phyloP scores from a whole-genome alignment of 75 land plant genomes.

The Cryptomeria japonica region DNA sequence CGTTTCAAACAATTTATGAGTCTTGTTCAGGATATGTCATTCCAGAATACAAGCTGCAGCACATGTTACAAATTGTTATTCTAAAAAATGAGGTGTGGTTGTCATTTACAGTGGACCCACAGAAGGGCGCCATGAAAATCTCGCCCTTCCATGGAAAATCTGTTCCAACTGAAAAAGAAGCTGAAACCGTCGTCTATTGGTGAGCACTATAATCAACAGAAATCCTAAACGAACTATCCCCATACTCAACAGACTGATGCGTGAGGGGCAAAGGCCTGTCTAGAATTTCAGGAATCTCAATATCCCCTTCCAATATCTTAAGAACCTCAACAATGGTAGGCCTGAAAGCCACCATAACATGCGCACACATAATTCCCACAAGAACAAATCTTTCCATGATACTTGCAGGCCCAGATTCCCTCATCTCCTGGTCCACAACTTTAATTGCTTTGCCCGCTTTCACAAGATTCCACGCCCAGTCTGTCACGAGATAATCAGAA shows the following conservation, averaged over 20 bases:
- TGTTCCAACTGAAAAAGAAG: too few relatives aligned
- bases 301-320: slow-evolving; percentile 35
- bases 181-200: too few relatives aligned
- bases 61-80: too few relatives aligned
- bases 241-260: neutral
- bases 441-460: slow-evolving; percentile 23
- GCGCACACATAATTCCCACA: slow-evolving; percentile 43
- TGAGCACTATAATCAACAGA: neutral
- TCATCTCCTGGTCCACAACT: slow-evolving; percentile 17
- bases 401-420: slow-evolving; percentile 17
- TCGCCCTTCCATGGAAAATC: too few relatives aligned
- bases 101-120: too few relatives aligned
- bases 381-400: slow-evolving; percentile 39
- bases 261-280: slow-evolving; percentile 34
- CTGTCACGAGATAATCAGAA: slow-evolving; percentile 19
- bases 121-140: too few relatives aligned
- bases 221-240: neutral
- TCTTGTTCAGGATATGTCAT: too few relatives aligned
- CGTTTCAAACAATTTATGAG: too few relatives aligned
- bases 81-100: too few relatives aligned
- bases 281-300: slow-evolving; percentile 26
- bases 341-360: slow-evolving; percentile 37
- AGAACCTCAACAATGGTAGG: slow-evolving; percentile 30
- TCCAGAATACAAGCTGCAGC: too few relatives aligned
- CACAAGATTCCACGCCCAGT: slow-evolving; percentile 46